Evolutionary conservation across 2,329 filamentous ascomycete species (phyloP), one percentile per base, ranked within the genome.

Genomic region (Teratosphaeria zuluensis): DNA sequence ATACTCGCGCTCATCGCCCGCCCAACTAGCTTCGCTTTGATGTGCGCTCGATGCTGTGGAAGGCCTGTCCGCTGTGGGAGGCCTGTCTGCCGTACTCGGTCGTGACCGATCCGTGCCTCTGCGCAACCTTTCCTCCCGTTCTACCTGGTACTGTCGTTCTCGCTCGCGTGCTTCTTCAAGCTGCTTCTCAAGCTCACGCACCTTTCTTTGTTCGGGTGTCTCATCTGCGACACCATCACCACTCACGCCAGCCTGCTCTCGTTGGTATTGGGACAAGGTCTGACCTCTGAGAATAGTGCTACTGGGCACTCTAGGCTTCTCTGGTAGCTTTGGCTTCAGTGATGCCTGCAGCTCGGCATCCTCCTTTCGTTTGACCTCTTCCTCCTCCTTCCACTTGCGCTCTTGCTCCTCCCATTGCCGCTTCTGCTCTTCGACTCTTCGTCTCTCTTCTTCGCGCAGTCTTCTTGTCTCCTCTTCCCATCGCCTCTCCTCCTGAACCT

Each of bases 181-280:
- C 68, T 89, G 83, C 33, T 80, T 79, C 74, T 97, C 92, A 4
- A 97, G 80, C 70, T 96, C 87, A 66, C 83, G 83, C 62, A 96
- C 86, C 48, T 91, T 84, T 63, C 80, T 82, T 62, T 79, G 83
- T 71, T 92, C 83, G 2, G 77, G 73, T 28, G 76, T 77, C 68
- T 69, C 62, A 68, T 69, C 69, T 59, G 74, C 70, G 66, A 67
- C 65, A 69, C 58, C 67, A 64, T 57, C 69, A 55, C 64, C 66
- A 8, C 68, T 72, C 31, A 30, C 24, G 8, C 28, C 28, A 24
- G 12, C 48, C 69, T 88, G 84, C 64, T 90, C 86, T 21, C 86
- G 84, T 71, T 90, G 87, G 70, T 96, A 95, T 70, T 96, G 88
- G 69, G 89, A 92, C 55, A 95, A 80, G 66, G 87, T 92, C 69